Conservation (phyloP, 2,329 filamentous ascomycete genomes). For the Pseudocercospora macadamiae region DNA sequence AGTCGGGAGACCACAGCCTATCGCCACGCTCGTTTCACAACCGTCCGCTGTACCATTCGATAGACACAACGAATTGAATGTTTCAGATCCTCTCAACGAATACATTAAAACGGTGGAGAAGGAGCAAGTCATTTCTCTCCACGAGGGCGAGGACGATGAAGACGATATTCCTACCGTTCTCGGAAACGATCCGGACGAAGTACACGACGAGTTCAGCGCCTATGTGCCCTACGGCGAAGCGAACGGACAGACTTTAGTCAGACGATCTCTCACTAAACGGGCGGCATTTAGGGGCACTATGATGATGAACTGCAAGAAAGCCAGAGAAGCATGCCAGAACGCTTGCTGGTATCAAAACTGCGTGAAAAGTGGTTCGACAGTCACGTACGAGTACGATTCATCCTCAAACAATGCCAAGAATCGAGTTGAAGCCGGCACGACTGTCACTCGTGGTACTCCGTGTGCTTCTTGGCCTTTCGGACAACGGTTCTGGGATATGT, state of each 20-base stretch:
- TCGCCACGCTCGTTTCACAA: conserved; percentile 1
- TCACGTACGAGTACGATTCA: conserved; percentile 10
- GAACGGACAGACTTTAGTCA: conserved; percentile 9
- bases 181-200: neutral
- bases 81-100: neutral
- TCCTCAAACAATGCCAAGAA: conserved; percentile 9
- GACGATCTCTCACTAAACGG: conserved; percentile 6
- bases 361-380: conserved; percentile 8
- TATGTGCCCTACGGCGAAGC: conserved; percentile 5
- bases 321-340: conserved; percentile 16
- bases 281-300: conserved; percentile 16
- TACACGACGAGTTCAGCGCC: conserved; percentile 1
- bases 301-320: conserved; percentile 18
- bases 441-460: conserved; percentile 9
- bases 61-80: neutral
- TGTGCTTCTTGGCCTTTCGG: conserved; percentile 16
- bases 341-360: conserved; percentile 21
- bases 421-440: conserved; percentile 13
- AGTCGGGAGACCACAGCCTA: neutral
- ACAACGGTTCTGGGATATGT: conserved; percentile 16
- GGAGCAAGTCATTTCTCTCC: neutral
- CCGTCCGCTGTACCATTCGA: neutral
- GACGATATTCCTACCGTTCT: neutral
- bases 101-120: neutral
- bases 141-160: neutral